phyloP scores from a whole-genome alignment of 768 basidiomycete species.

The Trametes gibbosa region DNA sequence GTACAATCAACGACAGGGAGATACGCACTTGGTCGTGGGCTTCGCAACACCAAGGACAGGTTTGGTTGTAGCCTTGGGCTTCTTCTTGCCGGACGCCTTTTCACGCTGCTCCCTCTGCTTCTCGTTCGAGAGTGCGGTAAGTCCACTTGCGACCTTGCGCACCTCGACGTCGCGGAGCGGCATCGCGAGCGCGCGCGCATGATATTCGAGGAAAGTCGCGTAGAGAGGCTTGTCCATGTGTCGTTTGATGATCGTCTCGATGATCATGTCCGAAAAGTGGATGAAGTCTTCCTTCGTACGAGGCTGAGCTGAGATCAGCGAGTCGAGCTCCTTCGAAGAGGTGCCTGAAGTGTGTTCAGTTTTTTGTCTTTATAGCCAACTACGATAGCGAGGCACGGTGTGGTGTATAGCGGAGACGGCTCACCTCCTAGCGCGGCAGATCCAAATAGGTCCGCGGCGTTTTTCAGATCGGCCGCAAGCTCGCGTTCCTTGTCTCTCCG shows the following conservation, averaged over 20 bases:
- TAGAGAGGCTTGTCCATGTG: slow-evolving; percentile 85
- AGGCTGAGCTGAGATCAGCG: slow-evolving; percentile 74
- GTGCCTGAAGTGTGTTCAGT: slow-evolving; percentile 43
- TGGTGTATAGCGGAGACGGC: slow-evolving; percentile 14
- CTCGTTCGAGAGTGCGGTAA: slow-evolving; percentile 90
- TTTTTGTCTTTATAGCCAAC: not conserved
- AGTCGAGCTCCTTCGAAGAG: slow-evolving; percentile 65
- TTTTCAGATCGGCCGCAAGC: slow-evolving; percentile 81
- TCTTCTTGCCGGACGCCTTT: slow-evolving; percentile 88
- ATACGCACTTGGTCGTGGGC: slow-evolving; percentile 54
- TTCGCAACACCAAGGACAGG: slow-evolving; percentile 77
- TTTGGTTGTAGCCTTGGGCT: slow-evolving; percentile 66
- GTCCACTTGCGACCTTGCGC: slow-evolving; percentile 78
- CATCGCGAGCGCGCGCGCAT: slow-evolving; percentile 69
- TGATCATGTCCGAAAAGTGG: slow-evolving; percentile 67
- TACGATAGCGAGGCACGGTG: not conserved
- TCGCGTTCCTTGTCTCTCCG: slow-evolving; percentile 77
- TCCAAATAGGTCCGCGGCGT: slow-evolving; percentile 81
- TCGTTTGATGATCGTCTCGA: slow-evolving; percentile 71
- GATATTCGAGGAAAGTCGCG: slow-evolving; percentile 77
- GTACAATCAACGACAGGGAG: not conserved
- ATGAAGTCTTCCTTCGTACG: slow-evolving; percentile 89
- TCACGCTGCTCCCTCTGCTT: slow-evolving; percentile 92
- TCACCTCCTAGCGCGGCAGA: slow-evolving; percentile 62
- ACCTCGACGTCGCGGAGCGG: slow-evolving; percentile 90